Conservation (phyloP, 2,329 filamentous ascomycete genomes). For the Apiospora arundinis region DNA sequence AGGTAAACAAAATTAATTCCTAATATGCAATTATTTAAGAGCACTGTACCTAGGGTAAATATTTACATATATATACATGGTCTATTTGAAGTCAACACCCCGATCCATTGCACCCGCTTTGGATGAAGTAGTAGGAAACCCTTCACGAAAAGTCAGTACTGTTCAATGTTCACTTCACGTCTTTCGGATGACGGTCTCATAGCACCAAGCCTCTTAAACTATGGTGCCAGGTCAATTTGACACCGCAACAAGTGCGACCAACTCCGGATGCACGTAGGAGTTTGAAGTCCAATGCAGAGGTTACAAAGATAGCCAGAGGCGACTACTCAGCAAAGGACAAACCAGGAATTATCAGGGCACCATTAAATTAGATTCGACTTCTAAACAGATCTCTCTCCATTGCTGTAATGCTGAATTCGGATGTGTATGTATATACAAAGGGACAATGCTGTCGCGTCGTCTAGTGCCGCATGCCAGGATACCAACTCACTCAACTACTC, state of each 20-base stretch:
- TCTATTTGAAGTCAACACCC: neutral
- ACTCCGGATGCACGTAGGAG: neutral
- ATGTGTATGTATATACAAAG: slow-evolving; percentile 20
- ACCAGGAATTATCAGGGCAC: neutral
- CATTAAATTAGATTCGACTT: neutral
- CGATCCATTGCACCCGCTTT: neutral
- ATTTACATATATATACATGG: neutral
- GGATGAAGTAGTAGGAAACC: neutral
- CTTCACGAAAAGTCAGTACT: neutral
- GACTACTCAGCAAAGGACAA: no score
- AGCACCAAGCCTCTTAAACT: neutral
- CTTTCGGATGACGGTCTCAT: neutral
- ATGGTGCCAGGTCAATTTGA: neutral
- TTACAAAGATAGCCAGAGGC: neutral
- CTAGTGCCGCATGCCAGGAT: slow-evolving; percentile 14
- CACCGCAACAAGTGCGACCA: neutral
- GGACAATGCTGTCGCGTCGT: slow-evolving; percentile 20
- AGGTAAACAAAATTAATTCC: no score
- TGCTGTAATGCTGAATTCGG: slow-evolving; percentile 13
- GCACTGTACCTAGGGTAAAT: neutral
- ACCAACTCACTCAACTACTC: slow-evolving; percentile 11
- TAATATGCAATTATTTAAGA: no score
- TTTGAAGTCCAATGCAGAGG: neutral
- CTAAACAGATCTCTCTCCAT: slow-evolving; percentile 10
- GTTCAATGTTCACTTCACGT: neutral